Evolutionary conservation across 2,329 filamentous ascomycete genomes (phyloP).

Genomic region (Clarireedia sp.): DNA sequence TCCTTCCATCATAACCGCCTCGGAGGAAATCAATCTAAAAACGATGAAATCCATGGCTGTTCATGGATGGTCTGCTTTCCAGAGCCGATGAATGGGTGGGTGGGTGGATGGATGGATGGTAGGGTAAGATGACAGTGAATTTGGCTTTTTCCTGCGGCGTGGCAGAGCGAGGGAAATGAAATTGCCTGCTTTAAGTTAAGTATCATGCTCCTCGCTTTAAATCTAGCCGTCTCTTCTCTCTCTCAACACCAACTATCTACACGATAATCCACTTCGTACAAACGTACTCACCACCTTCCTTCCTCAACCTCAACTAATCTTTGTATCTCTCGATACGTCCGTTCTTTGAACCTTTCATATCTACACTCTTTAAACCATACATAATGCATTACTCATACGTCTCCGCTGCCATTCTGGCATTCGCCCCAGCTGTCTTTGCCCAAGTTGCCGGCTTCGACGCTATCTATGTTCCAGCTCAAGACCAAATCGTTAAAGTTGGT

Average conservation of each 20-base stretch:
- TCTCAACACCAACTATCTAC: not conserved
- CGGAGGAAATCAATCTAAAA: no score
- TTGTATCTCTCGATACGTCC: slow-evolving; percentile 22
- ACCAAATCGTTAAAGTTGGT: slow-evolving; percentile 41
- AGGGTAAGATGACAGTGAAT: no score
- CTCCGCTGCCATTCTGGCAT: slow-evolving; percentile 22
- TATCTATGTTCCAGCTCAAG: slow-evolving; percentile 40
- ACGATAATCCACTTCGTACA: not conserved
- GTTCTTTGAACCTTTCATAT: slow-evolving; percentile 19
- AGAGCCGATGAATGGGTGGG: no score
- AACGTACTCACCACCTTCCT: not conserved
- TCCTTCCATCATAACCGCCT: no score
- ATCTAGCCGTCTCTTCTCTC: not conserved
- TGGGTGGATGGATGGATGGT: no score
- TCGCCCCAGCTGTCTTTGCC: slow-evolving; percentile 33
- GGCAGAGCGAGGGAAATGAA: no score
- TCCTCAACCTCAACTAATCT: not conserved
- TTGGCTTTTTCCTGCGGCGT: no score
- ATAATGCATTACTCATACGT: slow-evolving; percentile 26
- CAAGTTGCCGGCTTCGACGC: slow-evolving; percentile 50
- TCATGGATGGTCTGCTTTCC: no score
- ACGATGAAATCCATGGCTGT: no score
- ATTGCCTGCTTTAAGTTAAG: no score
- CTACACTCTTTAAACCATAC: slow-evolving; percentile 9
- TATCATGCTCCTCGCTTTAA: no score